A percentile compares a stretch with the other conserved stretches of the same genome.
Conservation (phyloP, 805 yeast genomes). For the Scheffersomyces lignosus region DNA sequence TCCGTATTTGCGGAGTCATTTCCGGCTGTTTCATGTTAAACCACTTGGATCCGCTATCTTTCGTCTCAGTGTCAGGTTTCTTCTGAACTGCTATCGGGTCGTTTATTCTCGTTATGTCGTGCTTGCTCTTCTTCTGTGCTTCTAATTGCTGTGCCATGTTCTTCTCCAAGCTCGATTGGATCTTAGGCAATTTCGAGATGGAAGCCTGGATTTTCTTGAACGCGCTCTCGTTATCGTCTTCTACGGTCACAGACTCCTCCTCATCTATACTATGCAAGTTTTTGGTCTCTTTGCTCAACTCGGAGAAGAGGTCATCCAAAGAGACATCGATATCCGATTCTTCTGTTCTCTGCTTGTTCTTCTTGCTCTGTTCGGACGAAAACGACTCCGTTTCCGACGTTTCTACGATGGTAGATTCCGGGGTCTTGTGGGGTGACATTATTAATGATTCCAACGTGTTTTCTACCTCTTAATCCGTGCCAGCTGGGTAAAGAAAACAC, state of each 20-base stretch:
- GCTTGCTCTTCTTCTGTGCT: conserved; percentile 12
- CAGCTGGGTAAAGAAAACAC: no score
- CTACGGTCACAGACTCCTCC: conserved; percentile 10
- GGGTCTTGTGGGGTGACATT: conserved; percentile 14
- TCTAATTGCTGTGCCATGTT: conserved; percentile 12
- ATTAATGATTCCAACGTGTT: no score
- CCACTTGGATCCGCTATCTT: conserved; percentile 65
- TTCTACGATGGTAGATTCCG: conserved; percentile 17
- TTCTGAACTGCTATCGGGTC: conserved; percentile 43
- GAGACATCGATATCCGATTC: conserved; percentile 11
- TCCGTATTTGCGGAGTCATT: conserved; percentile 65
- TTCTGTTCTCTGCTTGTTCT: conserved; percentile 3
- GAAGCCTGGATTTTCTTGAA: conserved; percentile 36
- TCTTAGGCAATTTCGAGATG: conserved; percentile 40
- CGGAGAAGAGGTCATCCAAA: conserved; percentile 32
- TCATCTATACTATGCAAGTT: conserved; percentile 9
- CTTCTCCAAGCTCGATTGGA: conserved; percentile 31
- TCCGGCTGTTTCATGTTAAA: conserved; percentile 77
- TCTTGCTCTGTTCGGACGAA: conserved; percentile 13
- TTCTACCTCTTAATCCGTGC: no score
- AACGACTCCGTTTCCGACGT: conserved; percentile 31
- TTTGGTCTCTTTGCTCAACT: conserved; percentile 27
- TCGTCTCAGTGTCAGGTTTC: conserved; percentile 14
- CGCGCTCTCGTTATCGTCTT: conserved; percentile 4
- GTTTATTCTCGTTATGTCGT: conserved; percentile 35